Evolutionary conservation across 2,329 filamentous ascomycete genomes (phyloP).

Genomic region (Peltaster fructicola): DNA sequence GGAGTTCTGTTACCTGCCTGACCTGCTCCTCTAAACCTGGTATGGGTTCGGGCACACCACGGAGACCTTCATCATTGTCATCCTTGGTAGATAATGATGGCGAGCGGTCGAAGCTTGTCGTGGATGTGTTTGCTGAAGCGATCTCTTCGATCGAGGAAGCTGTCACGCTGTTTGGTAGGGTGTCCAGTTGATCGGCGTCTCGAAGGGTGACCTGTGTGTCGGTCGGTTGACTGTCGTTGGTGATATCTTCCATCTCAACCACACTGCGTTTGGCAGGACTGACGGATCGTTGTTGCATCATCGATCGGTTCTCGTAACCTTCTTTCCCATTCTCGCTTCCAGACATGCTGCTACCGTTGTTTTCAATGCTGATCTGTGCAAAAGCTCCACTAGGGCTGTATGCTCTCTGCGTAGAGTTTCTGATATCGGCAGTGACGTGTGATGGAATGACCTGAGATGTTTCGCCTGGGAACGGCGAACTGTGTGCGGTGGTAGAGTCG

Average conservation of each 20-base stretch:
- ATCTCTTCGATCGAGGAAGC: conserved; percentile 4
- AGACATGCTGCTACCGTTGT: conserved; percentile 28
- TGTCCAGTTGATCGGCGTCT: conserved; percentile 2
- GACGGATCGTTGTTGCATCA: conserved; percentile 12
- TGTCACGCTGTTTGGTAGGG: conserved; percentile 4
- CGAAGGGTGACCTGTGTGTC: neutral
- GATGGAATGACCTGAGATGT: conserved; percentile 33
- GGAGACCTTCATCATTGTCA: neutral
- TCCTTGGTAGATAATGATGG: conserved; percentile 13
- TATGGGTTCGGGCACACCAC: conserved; percentile 1
- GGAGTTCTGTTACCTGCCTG: conserved; percentile 47
- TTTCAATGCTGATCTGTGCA: conserved; percentile 16
- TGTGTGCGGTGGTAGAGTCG: conserved; percentile 4
- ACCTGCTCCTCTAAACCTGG: conserved; percentile 47
- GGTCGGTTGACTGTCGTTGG: neutral
- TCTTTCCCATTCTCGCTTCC: conserved; percentile 14
- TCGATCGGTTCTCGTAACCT: conserved; percentile 9
- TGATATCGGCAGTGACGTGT: conserved; percentile 36
- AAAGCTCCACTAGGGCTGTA: conserved; percentile 16
- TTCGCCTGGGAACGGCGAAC: conserved; percentile 6
- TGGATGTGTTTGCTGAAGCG: conserved; percentile 6
- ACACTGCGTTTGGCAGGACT: conserved; percentile 36
- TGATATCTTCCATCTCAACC: conserved; percentile 32
- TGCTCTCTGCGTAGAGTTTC: conserved; percentile 8
- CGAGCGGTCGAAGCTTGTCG: conserved; percentile 8